A percentile compares a stretch with the other conserved stretches of the same genome.
Conservation (phyloP, 2,329 filamentous ascomycete species). For the Pseudonectria foliicola region DNA sequence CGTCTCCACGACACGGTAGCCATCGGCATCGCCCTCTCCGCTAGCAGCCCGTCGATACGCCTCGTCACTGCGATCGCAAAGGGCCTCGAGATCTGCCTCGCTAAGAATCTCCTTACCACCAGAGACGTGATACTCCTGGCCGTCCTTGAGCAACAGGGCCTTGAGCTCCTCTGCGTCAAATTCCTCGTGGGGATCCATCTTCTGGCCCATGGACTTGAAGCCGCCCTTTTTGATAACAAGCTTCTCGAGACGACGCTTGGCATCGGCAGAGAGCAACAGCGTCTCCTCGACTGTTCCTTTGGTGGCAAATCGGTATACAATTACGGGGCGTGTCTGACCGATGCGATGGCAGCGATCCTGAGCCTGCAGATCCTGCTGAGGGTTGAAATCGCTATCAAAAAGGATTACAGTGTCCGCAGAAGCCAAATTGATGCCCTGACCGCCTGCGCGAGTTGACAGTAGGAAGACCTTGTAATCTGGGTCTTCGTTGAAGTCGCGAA, state of each 20-base stretch:
- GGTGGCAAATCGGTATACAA: constrained; percentile 90
- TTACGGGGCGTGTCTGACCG: constrained; percentile 83
- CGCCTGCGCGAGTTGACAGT: constrained; percentile 83
- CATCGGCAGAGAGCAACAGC: constrained; percentile 78
- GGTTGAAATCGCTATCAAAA: constrained; percentile 88
- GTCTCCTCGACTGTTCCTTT: constrained; percentile 89
- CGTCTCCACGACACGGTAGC: constrained; percentile 78
- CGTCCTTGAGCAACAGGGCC: constrained; percentile 62
- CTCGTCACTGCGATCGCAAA: constrained; percentile 67
- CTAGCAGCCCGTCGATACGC: constrained; percentile 67
- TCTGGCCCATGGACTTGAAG: constrained; percentile 63
- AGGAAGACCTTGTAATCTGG: constrained; percentile 69
- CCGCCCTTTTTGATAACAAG: constrained; percentile 92
- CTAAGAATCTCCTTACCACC: constrained; percentile 62
- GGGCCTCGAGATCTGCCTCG: constrained; percentile 65
- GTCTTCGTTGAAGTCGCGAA: constrained; percentile 64
- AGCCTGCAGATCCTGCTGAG: constrained; percentile 92
- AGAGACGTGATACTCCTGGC: constrained; percentile 53
- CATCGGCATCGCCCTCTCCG: constrained; percentile 64
- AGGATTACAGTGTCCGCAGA: constrained; percentile 88
- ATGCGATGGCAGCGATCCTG: constrained; percentile 95
- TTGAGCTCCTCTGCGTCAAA: constrained; percentile 56
- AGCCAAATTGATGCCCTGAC: constrained; percentile 90
- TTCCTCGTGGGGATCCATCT: constrained; percentile 45
- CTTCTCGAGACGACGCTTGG: constrained; percentile 87